Conservation (phyloP, 2,329 filamentous ascomycete species). For the Fusarium sp. region DNA sequence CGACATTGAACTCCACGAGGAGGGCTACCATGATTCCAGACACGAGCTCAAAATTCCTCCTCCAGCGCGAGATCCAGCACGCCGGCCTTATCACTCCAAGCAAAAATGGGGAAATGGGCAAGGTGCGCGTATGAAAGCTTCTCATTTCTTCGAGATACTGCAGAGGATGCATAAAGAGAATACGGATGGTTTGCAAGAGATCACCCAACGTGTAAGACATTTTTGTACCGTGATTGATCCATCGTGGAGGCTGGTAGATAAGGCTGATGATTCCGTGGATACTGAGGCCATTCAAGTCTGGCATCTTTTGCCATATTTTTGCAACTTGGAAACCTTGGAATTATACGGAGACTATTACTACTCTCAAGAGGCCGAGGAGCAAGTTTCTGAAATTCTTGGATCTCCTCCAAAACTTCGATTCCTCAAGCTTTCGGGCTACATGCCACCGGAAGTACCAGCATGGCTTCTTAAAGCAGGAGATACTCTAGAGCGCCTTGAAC, state of each 20-base stretch:
- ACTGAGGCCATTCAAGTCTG: slow-evolving; percentile 1
- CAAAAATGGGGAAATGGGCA: background rate
- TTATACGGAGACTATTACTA: background rate
- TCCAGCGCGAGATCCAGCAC: background rate
- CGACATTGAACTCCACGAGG: slow-evolving; percentile 24
- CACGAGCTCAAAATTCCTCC: background rate
- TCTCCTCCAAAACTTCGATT: slow-evolving; percentile 5
- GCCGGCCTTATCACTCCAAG: background rate
- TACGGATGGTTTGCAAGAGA: background rate
- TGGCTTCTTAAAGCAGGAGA: slow-evolving; percentile 7
- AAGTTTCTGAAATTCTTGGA: background rate
- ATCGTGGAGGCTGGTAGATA: accelerated
- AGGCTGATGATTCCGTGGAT: accelerated
- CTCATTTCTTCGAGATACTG: background rate
- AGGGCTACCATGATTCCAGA: slow-evolving; percentile 8
- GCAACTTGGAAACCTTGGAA: slow-evolving; percentile 17
- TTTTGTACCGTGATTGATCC: slow-evolving; percentile 6
- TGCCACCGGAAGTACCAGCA: slow-evolving; percentile 4
- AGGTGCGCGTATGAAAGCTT: background rate
- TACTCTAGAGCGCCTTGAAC: slow-evolving; percentile 19
- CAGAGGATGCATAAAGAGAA: background rate
- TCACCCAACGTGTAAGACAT: background rate
- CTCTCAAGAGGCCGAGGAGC: accelerated
- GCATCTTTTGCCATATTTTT: slow-evolving; percentile 20
- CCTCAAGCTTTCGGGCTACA: slow-evolving; percentile 12